Evolutionary conservation across 257 asterid species (phyloP), one percentile per base, ranked within the genome.

Genomic region (Solanum megistacrolobum): DNA sequence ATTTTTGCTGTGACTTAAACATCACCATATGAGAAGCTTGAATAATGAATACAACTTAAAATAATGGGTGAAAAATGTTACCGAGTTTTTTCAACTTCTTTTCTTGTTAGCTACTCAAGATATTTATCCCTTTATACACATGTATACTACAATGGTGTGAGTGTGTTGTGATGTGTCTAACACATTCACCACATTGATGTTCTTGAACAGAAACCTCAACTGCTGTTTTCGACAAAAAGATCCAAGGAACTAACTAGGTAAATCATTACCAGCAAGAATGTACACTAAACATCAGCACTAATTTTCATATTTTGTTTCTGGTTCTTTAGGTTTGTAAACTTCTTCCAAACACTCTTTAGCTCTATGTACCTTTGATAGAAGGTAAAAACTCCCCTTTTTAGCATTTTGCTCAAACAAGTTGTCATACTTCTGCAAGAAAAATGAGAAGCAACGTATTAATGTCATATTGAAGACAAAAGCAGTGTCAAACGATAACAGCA

Each of bases 341-440:
- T 92, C 85, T 89, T 93, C 96, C 83, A 93, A 92, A 78, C 96
- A 93, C 87, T 94, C 98, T 87, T 94, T 94, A 66, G 98, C 98
- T 87, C 96, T 90, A 62, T 93, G 95, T 75, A 93, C 94, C 88
- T 94, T 94, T 52, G 98, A 94, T 66, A 93, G 91, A 31, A 89
- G 89, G 73, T 89, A 87, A 68, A 89, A 94, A 69, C 92, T 92
- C 83, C 95, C 98, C 31, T 81, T 94, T 90, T 93, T 92, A 25
- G 96, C 89, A 86, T 94, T 94, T 52, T 91, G 90, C 87, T 94
- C 96, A 74, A 93, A 93, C 90, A 94, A 89, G 86, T 86, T 93
- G 66, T 94, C 92, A 21, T 94, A 93, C 88, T 89, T 92, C 96
- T 94, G 94, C 38, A 85, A 72, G 75, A 85, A 85, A 18, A 46